Percentiles rank a stretch among this genome's conserved stretches.
Evolutionary conservation across 106 monocot genomes (phyloP).

Genomic region (Platanthera zijinensis): DNA sequence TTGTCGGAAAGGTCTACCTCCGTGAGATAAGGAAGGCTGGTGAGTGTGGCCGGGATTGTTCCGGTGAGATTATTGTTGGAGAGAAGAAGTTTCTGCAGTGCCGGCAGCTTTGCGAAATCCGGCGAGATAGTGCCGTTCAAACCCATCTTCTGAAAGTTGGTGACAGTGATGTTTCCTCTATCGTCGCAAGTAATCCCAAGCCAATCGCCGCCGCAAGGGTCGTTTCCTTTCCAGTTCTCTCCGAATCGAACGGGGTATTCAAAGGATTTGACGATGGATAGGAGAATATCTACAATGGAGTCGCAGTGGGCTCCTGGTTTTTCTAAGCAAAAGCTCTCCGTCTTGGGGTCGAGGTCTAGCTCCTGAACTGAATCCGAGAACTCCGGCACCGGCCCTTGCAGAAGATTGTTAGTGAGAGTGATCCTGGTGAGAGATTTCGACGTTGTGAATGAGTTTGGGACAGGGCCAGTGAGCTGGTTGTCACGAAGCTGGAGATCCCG

Average conservation of each 20-base stretch:
- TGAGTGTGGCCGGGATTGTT: constrained; percentile 28
- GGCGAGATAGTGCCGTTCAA: constrained; percentile 44
- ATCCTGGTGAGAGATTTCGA: constrained; percentile 19
- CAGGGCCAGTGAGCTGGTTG: constrained; percentile 42
- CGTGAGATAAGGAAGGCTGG: constrained; percentile 21
- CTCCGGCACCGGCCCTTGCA: constrained; percentile 43
- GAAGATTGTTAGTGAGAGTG: constrained; percentile 40
- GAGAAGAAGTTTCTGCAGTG: constrained; percentile 46
- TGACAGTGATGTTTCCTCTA: constrained; percentile 33
- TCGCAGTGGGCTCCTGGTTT: constrained; percentile 35
- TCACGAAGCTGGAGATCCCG: constrained; percentile 46
- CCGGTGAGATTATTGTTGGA: constrained; percentile 48
- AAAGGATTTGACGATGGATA: constrained; percentile 23
- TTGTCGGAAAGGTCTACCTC: constrained; percentile 56
- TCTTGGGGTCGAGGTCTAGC: constrained; percentile 24
- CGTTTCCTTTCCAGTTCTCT: constrained; percentile 50
- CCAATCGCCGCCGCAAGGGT: constrained; percentile 49
- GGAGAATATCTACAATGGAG: constrained; percentile 26
- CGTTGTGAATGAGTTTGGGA: constrained; percentile 24
- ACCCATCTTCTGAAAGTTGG: constrained; percentile 49
- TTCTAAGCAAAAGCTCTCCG: constrained; percentile 46
- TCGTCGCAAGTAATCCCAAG: constrained; percentile 41
- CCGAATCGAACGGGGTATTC: constrained; percentile 42
- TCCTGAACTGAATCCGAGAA: constrained; percentile 12
- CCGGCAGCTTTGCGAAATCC: constrained; percentile 26